Evolutionary conservation across 768 basidiomycete species (phyloP).

Genomic region (Macrolepiota dolichaula): DNA sequence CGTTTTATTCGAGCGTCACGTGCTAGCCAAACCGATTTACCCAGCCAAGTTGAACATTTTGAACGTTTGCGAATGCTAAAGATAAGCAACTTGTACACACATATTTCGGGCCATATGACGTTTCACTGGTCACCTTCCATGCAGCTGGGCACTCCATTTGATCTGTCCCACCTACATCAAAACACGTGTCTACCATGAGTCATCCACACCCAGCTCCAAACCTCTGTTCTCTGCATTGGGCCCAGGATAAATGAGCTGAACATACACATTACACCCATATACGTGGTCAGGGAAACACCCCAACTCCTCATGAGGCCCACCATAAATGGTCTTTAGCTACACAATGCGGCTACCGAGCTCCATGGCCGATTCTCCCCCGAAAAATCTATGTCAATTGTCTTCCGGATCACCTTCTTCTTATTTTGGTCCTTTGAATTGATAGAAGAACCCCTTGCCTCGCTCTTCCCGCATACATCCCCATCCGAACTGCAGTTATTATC

Average conservation of each 20-base stretch:
- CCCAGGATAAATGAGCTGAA: neutral
- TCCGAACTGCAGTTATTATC: conserved; percentile 20
- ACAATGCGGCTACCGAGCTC: no score
- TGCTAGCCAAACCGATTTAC: neutral
- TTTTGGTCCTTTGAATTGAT: neutral
- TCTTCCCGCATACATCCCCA: conserved; percentile 18
- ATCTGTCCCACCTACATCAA: neutral
- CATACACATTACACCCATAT: neutral
- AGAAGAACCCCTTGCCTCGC: neutral
- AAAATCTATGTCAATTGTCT: neutral
- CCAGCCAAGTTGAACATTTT: no score
- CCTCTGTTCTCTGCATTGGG: neutral
- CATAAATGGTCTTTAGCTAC: no score
- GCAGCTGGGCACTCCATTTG: neutral
- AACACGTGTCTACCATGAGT: conserved; percentile 7
- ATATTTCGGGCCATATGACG: neutral
- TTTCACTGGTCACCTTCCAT: neutral
- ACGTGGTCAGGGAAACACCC: neutral
- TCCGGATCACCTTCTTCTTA: conserved; percentile 22
- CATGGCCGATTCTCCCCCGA: no score
- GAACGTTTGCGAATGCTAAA: no score
- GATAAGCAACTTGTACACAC: conserved; percentile 3
- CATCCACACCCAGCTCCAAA: neutral
- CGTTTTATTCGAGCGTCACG: conserved; percentile 11
- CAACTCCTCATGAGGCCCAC: neutral